Base-by-base conservation (phyloP, 148 eudicot genomes). In the Arbutus unedo region DNA sequence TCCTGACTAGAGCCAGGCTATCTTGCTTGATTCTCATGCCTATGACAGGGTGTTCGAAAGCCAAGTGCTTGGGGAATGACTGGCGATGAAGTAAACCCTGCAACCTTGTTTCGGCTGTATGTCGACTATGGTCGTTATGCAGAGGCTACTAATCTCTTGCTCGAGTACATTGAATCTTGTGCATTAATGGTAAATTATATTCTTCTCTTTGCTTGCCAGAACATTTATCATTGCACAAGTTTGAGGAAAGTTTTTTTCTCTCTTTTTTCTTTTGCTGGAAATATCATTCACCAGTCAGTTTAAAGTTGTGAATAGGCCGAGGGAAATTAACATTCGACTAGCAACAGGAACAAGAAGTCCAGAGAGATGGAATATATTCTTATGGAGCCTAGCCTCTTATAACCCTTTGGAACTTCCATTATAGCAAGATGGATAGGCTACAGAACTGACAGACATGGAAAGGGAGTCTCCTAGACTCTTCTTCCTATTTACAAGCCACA, bases 101-200 rank as follows among this genome's bases (percentile, higher is more conserved):
- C 99, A 71, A 89, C 98, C 78, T 90, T 96, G 84, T 91, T 96
- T 75, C 88, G 92, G 74, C 85, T 96, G 77, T 96, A 92, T 87
- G 95, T 94, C 84, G 91, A 94, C 85, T 93, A 96, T 85, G 94
- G 96, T 47, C 92, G 98, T 80, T 93, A 86, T 85, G 84, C 91
- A 25, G 99, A 94, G 85, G 99, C 99, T 78, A 91, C 92, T 53
- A 95, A 92, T 84, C 87, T 96, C n/a, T 84, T 96, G 84, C 83
- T 96, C 49, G 93, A 92, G 67, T 93, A 90, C 84, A 85, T 90
- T 43, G 98, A 91, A 84, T 90, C 88, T 44, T 90, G 90, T 87
- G 92, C 94, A 60, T 90, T 90, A 55, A 62, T 87, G 88, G 99
- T 96, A 93, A 89, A 84, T 79, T 82, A 11, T 38, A 4, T 41